These are phyloP conservation scores for Boletellus deceptivus DNA, from an alignment of 1,284 basidiomycete genomes.

Conservation along the genomic window DNA sequence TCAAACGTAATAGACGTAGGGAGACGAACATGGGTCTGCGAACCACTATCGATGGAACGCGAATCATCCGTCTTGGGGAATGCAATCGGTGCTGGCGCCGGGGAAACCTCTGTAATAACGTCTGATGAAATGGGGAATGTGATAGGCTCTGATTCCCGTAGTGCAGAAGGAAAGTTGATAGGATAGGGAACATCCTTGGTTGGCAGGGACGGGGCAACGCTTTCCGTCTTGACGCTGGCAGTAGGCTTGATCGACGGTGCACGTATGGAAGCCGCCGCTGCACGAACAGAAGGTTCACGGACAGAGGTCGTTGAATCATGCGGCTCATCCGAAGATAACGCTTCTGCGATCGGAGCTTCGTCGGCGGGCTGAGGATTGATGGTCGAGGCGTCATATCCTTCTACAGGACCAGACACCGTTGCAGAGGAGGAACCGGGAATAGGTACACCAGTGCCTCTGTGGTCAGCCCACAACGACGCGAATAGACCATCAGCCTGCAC, in stretches of 20 bases:
- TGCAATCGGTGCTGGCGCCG: slow-evolving; percentile 33
- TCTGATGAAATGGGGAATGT: slow-evolving; percentile 12
- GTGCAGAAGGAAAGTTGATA: slow-evolving; percentile 20
- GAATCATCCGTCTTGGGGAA: slow-evolving; percentile 44
- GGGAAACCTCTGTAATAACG: slow-evolving; percentile 20
- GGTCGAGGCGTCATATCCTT: slow-evolving; percentile 26
- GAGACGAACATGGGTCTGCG: slow-evolving; percentile 28
- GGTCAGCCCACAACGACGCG: slow-evolving; percentile 80
- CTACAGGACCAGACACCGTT: slow-evolving; percentile 15
- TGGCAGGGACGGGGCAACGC: slow-evolving; percentile 30
- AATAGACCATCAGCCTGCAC: slow-evolving; percentile 68
- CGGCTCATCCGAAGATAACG: slow-evolving; percentile 18
- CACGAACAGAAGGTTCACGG: slow-evolving; percentile 18
- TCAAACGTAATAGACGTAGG: slow-evolving; percentile 49
- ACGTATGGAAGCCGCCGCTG: slow-evolving; percentile 18
- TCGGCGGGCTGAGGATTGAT: slow-evolving; percentile 15
- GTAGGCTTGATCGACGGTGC: slow-evolving; percentile 27
- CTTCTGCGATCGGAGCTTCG: slow-evolving; percentile 8
- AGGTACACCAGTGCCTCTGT: slow-evolving; percentile 45
- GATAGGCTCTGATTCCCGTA: slow-evolving; percentile 11
- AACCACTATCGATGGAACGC: slow-evolving; percentile 29
- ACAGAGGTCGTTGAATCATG: slow-evolving; percentile 17
- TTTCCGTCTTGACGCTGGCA: slow-evolving; percentile 21
- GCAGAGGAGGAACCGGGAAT: slow-evolving; percentile 30
- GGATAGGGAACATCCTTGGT: slow-evolving; percentile 17